Conservation (phyloP, 1,139 yeast species). For the Yamadazyma dendronema region DNA sequence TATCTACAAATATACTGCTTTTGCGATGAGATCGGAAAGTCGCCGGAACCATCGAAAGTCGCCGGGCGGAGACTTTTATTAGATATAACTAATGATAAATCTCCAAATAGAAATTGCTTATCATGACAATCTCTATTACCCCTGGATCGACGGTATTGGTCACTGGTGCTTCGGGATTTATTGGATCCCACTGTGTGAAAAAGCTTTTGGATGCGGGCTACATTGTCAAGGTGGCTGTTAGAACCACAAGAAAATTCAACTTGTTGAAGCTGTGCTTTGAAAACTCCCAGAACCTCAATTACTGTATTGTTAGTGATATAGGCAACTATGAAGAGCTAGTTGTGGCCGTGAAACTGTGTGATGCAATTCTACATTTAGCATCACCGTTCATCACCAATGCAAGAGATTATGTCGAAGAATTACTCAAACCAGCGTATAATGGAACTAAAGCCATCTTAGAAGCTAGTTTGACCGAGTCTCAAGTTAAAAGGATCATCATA, state of each 20-base stretch:
- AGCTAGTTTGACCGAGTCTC: slow-evolving; percentile 21
- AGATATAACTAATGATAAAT: no score
- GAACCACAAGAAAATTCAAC: slow-evolving; percentile 51
- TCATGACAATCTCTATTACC: slow-evolving; percentile 15
- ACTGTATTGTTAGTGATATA: slow-evolving; percentile 53
- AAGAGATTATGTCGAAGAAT: slow-evolving; percentile 17
- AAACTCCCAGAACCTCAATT: slow-evolving; percentile 31
- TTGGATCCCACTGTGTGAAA: slow-evolving; percentile 35
- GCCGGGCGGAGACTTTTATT: background rate
- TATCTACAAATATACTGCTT: background rate
- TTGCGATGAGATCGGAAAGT: background rate
- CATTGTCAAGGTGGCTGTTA: slow-evolving; percentile 56
- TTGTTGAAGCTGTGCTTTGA: slow-evolving; percentile 20
- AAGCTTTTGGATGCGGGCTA: slow-evolving; percentile 37
- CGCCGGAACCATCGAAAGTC: background rate
- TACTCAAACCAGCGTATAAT: slow-evolving; percentile 19
- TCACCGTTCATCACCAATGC: slow-evolving; percentile 24
- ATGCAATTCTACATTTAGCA: slow-evolving; percentile 51
- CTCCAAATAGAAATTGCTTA: no score
- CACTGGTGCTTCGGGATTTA: slow-evolving; percentile 39
- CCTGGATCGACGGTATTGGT: slow-evolving; percentile 21
- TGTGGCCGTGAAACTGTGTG: slow-evolving; percentile 42
- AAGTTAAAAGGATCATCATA: slow-evolving; percentile 23
- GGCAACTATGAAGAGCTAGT: slow-evolving; percentile 50
- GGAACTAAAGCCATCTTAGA: slow-evolving; percentile 24